These are phyloP conservation scores for Phytophthora tubulina DNA, from an alignment of 352 stramenopile species.

Conservation along the genomic window DNA sequence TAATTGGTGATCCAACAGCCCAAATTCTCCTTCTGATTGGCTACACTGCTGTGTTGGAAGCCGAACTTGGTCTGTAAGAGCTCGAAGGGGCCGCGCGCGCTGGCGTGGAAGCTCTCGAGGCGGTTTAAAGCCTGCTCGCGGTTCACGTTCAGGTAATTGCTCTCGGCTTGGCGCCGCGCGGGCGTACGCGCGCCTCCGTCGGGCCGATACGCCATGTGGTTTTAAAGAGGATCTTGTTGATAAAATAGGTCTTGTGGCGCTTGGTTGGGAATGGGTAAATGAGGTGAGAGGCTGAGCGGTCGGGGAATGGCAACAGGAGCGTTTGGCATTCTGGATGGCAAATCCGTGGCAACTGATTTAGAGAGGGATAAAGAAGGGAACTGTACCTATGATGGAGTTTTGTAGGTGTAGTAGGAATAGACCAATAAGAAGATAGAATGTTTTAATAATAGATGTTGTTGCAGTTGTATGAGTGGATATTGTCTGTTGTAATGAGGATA, in stretches of 20 bases:
- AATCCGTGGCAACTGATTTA: constrained; percentile 38
- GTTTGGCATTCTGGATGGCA: constrained; percentile 10
- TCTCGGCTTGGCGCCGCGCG: constrained; percentile 64
- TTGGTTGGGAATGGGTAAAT: constrained; percentile 8
- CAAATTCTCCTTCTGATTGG: constrained; percentile 90
- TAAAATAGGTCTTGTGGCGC: not conserved
- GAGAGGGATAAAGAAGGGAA: constrained; percentile 6
- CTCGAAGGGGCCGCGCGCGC: constrained; percentile 66
- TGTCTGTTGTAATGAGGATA: constrained; percentile 17
- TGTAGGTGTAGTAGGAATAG: not conserved
- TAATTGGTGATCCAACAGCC: constrained; percentile 89
- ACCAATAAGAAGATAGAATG: constrained; percentile 15
- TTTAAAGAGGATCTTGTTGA: no score
- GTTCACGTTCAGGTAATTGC: constrained; percentile 85
- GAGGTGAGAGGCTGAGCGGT: no score
- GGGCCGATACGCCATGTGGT: constrained; percentile 24
- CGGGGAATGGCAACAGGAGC: constrained; percentile 11
- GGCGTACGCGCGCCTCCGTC: constrained; percentile 37
- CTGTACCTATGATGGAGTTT: constrained; percentile 29
- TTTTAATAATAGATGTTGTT: not conserved
- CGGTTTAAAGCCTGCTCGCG: constrained; percentile 67
- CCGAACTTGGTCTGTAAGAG: constrained; percentile 84
- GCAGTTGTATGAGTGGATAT: not conserved
- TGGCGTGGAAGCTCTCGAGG: constrained; percentile 67
- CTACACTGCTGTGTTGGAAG: constrained; percentile 79